Evolutionary conservation across 257 asterid species (phyloP).

Genomic region (Fraxinus quadrangulata): DNA sequence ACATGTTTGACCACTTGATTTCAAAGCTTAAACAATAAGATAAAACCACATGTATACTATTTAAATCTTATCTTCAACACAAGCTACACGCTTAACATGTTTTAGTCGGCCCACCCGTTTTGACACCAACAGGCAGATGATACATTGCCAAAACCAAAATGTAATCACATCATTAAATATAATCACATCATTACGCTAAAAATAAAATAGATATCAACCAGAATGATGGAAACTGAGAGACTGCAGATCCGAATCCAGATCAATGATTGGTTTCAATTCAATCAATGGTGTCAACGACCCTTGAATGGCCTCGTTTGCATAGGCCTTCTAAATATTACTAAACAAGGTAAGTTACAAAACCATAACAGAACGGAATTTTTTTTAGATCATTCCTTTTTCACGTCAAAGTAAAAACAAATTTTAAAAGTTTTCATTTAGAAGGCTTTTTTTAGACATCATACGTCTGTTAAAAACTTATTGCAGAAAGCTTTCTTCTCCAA

Average conservation of each 20-base stretch:
- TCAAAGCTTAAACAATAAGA: not conserved
- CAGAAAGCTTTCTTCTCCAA: not conserved
- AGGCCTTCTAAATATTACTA: not conserved
- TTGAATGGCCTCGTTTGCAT: not conserved
- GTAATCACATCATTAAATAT: not conserved
- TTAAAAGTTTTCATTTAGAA: not conserved
- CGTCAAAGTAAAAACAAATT: not conserved
- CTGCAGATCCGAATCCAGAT: not conserved
- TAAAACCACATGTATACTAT: not conserved
- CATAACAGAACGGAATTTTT: not conserved
- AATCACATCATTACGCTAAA: not conserved
- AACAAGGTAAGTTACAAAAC: not conserved
- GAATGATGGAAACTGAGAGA: not conserved
- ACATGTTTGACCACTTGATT: not conserved
- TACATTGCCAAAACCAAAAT: not conserved
- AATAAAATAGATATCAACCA: not conserved
- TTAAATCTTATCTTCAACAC: not conserved
- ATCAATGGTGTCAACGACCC: not conserved
- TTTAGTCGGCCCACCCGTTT: not conserved
- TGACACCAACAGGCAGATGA: not conserved
- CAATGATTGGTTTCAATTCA: not conserved
- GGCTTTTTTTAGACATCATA: not conserved
- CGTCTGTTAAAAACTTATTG: not conserved
- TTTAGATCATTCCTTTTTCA: not conserved
- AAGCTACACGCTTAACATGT: not conserved